Conservation (phyloP, 805 yeast species). For the Nakazawaea ishiwadae region DNA sequence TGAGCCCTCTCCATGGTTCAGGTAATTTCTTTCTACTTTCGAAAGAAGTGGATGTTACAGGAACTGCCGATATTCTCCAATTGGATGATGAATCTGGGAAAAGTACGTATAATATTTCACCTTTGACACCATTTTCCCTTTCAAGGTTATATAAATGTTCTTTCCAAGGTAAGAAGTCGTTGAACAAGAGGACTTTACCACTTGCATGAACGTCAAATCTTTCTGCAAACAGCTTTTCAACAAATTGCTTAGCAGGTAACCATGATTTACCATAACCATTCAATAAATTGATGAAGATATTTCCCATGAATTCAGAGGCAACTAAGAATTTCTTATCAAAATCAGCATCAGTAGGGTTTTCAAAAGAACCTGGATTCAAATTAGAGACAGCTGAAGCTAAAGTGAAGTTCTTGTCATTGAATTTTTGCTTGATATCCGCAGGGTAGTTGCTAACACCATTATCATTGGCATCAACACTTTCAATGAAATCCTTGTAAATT, state of each 20-base stretch:
- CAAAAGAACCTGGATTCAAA: conserved; percentile 85
- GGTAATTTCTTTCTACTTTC: conserved; percentile 85
- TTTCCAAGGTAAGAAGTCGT: conserved; percentile 90
- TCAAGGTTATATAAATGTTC: conserved; percentile 82
- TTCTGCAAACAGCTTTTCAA: conserved; percentile 59
- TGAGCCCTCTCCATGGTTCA: conserved; percentile 89
- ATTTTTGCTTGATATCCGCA: conserved; percentile 52
- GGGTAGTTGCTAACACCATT: conserved; percentile 81
- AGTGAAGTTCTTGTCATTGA: conserved; percentile 68
- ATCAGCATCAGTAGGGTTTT: conserved; percentile 57
- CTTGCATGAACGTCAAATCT: conserved; percentile 58
- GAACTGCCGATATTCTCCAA: conserved; percentile 91
- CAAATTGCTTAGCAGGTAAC: conserved; percentile 84
- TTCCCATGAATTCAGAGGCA: conserved; percentile 83
- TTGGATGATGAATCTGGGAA: conserved; percentile 67
- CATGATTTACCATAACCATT: conserved; percentile 76
- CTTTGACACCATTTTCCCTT: conserved; percentile 47
- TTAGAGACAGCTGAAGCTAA: conserved; percentile 74
- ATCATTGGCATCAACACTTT: conserved; percentile 93
- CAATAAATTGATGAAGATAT: conserved; percentile 63
- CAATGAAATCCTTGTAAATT: conserved; percentile 83
- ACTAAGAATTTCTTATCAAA: conserved; percentile 61
- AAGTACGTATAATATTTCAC: conserved; percentile 66
- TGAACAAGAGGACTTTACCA: conserved; percentile 72
- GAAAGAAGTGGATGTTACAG: conserved; percentile 74